phyloP scores from a whole-genome alignment of 2,329 filamentous ascomycete species.

The Xylaria sp. region DNA sequence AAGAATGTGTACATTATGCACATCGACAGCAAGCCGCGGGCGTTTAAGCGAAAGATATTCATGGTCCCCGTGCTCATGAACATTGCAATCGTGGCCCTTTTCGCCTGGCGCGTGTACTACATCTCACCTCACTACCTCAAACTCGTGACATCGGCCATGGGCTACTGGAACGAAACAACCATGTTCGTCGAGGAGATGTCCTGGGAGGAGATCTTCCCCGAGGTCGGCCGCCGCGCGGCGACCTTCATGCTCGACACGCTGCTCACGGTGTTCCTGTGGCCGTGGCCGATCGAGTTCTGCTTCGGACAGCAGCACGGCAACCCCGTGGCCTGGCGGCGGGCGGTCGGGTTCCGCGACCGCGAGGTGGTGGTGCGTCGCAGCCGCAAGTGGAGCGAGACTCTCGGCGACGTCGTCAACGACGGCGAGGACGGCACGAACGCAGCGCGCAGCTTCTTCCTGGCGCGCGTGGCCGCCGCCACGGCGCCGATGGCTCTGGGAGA shows the following conservation, averaged over 20 bases:
- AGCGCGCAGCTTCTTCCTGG: constrained; percentile 67
- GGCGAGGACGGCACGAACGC: constrained; percentile 49
- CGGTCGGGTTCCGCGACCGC: constrained; percentile 77
- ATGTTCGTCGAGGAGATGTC: constrained; percentile 68
- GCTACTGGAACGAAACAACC: constrained; percentile 72
- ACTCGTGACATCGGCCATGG: constrained; percentile 72
- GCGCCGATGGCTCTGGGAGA: constrained; percentile 71
- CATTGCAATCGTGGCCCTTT: constrained; percentile 68
- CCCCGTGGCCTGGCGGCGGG: constrained; percentile 78
- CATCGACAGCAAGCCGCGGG: constrained; percentile 75
- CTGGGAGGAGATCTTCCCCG: constrained; percentile 65
- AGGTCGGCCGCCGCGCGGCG: constrained; percentile 68
- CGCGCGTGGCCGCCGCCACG: constrained; percentile 74
- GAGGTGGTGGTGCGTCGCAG: constrained; percentile 86
- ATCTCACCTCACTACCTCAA: constrained; percentile 78
- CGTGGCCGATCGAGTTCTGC: constrained; percentile 80
- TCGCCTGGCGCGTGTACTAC: constrained; percentile 74
- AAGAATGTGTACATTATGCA: constrained; percentile 85
- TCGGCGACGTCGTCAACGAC: constrained; percentile 51
- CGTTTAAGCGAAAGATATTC: constrained; percentile 86
- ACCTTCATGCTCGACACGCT: constrained; percentile 80
- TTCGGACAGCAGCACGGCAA: constrained; percentile 66
- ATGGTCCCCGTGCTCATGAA: constrained; percentile 82
- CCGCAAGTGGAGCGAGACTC: constrained; percentile 73
- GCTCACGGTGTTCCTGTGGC: constrained; percentile 73